Conservation (phyloP, 1,284 basidiomycete genomes). For the Farysia itapuensis region DNA sequence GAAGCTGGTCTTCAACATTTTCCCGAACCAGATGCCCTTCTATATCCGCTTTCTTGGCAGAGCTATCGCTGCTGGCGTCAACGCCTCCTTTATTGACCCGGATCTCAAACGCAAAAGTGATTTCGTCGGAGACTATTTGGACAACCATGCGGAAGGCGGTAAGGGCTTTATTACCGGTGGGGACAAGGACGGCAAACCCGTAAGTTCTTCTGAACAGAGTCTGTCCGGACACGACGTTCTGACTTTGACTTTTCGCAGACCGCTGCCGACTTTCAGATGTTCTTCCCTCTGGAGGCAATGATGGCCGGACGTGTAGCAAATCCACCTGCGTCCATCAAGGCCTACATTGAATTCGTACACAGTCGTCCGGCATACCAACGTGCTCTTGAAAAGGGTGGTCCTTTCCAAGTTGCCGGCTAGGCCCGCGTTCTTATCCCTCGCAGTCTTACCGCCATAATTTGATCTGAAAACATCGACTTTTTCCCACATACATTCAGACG, state of each 20-base stretch:
- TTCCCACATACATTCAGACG: no score
- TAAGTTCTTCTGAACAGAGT: no score
- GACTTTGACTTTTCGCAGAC: slow-evolving; percentile 13
- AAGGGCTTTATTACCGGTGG: slow-evolving; percentile 55
- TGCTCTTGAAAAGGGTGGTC: slow-evolving; percentile 51
- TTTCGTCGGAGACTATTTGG: slow-evolving; percentile 37
- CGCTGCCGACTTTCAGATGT: slow-evolving; percentile 57
- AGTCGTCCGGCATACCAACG: slow-evolving; percentile 49
- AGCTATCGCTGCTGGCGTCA: slow-evolving; percentile 36
- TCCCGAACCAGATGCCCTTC: slow-evolving; percentile 53
- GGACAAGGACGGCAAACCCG: slow-evolving; percentile 53
- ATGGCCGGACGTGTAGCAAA: slow-evolving; percentile 38
- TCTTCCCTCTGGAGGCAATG: slow-evolving; percentile 53
- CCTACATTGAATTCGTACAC: slow-evolving; percentile 51
- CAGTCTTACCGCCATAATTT: no score
- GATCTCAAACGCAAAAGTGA: slow-evolving; percentile 42
- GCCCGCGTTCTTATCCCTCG: no score
- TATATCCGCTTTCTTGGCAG: slow-evolving; percentile 50
- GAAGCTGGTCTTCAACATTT: slow-evolving; percentile 47
- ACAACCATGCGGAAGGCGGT: slow-evolving; percentile 30
- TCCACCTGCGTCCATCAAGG: slow-evolving; percentile 34
- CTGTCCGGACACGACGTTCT: not conserved
- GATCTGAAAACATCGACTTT: no score
- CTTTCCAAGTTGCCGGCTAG: slow-evolving; percentile 14
- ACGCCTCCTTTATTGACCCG: slow-evolving; percentile 40